Percentiles rank a stretch among this genome's conserved stretches.
phyloP scores from a whole-genome alignment of 2,329 filamentous ascomycete species.

The Ceratocystis cacaofunesta region DNA sequence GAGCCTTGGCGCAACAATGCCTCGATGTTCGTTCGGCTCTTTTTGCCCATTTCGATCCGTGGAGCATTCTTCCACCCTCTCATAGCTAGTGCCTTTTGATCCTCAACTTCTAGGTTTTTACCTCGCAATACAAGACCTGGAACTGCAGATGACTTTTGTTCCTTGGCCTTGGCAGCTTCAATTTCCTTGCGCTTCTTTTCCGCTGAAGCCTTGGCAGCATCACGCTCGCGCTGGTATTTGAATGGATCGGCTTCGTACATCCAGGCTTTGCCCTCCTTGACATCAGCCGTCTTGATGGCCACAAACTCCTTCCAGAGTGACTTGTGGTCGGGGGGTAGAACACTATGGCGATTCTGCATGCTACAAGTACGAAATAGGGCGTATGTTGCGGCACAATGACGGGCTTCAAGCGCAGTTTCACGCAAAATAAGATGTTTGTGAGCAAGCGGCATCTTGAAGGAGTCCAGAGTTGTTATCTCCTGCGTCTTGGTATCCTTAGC shows the following conservation, averaged over 20 bases:
- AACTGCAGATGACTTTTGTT: conserved; percentile 30
- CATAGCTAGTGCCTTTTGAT: conserved; percentile 30
- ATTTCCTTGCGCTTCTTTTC: conserved; percentile 68
- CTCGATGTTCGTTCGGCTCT: conserved; percentile 66
- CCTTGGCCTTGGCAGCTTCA: conserved; percentile 49
- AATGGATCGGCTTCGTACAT: conserved; percentile 96
- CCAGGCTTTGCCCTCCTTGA: conserved; percentile 63
- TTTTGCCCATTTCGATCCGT: conserved; percentile 83
- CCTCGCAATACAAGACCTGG: conserved; percentile 12
- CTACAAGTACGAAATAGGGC: conserved; percentile 82
- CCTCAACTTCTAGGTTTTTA: conserved; percentile 26
- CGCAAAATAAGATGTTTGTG: conserved; percentile 63
- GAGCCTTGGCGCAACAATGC: conserved; percentile 60
- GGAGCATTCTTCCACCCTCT: conserved; percentile 73
- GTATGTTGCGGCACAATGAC: conserved; percentile 86
- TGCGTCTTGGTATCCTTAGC: conserved; percentile 67
- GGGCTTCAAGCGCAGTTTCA: conserved; percentile 73
- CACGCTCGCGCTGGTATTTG: conserved; percentile 59
- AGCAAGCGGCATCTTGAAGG: conserved; percentile 64
- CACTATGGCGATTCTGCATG: conserved; percentile 91
- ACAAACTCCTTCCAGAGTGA: conserved; percentile 87
- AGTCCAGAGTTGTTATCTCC: conserved; percentile 57
- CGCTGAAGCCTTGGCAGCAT: conserved; percentile 58
- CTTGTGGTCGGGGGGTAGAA: conserved; percentile 79
- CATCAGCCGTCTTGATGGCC: conserved; percentile 64